A percentile compares a stretch with the other conserved stretches of the same genome.
Evolutionary conservation across 2,329 filamentous ascomycete species (phyloP).

Genomic region (Fusarium ramigenum): DNA sequence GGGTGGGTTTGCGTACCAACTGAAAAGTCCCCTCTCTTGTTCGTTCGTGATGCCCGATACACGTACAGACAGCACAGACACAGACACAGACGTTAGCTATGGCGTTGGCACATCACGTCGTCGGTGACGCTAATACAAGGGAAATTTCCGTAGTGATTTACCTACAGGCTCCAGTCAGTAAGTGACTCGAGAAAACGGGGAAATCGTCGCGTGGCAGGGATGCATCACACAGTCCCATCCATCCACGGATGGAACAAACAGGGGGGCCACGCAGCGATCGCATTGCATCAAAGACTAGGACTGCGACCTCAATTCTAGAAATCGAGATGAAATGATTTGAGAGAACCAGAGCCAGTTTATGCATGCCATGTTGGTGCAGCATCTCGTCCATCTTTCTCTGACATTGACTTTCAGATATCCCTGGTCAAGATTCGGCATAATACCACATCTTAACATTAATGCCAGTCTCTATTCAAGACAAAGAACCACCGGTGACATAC

Average conservation of each 20-base stretch:
- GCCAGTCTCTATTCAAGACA: constrained; percentile 20
- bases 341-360: background rate
- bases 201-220: constrained; percentile 22
- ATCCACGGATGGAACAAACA: background rate
- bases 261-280: constrained; percentile 29
- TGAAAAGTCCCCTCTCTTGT: background rate
- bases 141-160: constrained; percentile 15
- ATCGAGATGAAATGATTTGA: constrained; percentile 3
- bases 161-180: background rate
- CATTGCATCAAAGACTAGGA: constrained; percentile 23
- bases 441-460: constrained; percentile 1
- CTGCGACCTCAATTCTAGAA: constrained; percentile 7
- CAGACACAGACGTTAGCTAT: background rate
- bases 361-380: constrained; percentile 2
- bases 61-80: background rate
- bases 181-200: background rate
- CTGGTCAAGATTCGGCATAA: constrained; percentile 2
- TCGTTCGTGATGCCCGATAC: constrained; percentile 1
- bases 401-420: background rate
- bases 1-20: constrained; percentile 8
- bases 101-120: background rate
- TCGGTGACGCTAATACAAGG: constrained; percentile 14
- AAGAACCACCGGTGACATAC: constrained; percentile 6
- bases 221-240: background rate
- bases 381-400: constrained; percentile 5